Evolutionary conservation across 1,284 basidiomycete species (phyloP).

Genomic region (Takashimella koratensis): DNA sequence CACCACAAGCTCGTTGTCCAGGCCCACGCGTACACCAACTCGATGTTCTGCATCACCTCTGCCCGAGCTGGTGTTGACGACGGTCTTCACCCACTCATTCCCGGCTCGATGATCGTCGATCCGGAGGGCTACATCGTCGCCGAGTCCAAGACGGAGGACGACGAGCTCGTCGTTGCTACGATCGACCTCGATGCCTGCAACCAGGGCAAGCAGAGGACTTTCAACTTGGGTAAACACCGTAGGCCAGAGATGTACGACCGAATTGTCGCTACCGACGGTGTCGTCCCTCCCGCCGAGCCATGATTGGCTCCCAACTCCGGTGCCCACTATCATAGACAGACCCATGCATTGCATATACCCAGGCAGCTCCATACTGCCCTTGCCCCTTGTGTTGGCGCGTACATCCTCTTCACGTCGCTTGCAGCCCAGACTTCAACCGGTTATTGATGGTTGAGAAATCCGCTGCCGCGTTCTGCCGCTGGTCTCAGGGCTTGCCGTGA

Average conservation of each 20-base stretch:
- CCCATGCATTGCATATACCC: not conserved
- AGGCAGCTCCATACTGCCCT: too few relatives aligned
- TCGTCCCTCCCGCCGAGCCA: constrained; percentile 16
- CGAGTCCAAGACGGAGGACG: constrained; percentile 35
- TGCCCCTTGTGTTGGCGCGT: too few relatives aligned
- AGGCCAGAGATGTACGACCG: constrained; percentile 22
- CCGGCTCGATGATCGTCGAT: constrained; percentile 37
- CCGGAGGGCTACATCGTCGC: constrained; percentile 40
- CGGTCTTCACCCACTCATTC: constrained; percentile 31
- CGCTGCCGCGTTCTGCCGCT: too few relatives aligned
- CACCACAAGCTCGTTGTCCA: constrained; percentile 41
- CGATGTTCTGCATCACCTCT: constrained; percentile 36
- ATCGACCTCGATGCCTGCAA: constrained; percentile 38
- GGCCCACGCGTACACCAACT: constrained; percentile 37
- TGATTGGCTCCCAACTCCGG: not conserved
- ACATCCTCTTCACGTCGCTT: too few relatives aligned
- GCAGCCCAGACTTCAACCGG: too few relatives aligned
- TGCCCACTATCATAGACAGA: not conserved
- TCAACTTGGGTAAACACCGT: constrained; percentile 26
- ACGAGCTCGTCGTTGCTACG: constrained; percentile 33
- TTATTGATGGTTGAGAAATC: too few relatives aligned
- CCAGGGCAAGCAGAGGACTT: constrained; percentile 34
- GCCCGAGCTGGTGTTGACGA: constrained; percentile 34
- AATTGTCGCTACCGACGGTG: constrained; percentile 19
- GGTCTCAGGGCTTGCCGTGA: too few relatives aligned